Percentiles rank a stretch among this genome's conserved stretches.
These are phyloP conservation scores for Fusarium equiseti DNA, from an alignment of 2,329 filamentous ascomycete species.

Conservation along the genomic window DNA sequence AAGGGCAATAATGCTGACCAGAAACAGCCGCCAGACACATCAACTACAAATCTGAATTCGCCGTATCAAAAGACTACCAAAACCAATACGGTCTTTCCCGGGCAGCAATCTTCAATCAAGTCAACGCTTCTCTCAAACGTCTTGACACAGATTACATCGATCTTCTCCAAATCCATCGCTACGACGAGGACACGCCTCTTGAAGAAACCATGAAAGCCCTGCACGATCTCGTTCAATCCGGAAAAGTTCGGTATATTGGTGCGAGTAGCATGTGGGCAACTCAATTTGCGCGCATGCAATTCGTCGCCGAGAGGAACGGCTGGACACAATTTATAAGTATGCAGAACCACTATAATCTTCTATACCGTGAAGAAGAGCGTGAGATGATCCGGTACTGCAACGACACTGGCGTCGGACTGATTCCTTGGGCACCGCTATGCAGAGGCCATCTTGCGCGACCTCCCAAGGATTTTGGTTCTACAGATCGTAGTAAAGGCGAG, in stretches of 20 bases:
- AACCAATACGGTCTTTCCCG: conserved; percentile 41
- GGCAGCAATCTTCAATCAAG: conserved; percentile 37
- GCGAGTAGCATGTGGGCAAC: conserved; percentile 60
- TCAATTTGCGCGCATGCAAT: conserved; percentile 63
- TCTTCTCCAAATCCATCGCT: conserved; percentile 65
- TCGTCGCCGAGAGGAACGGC: conserved; percentile 63
- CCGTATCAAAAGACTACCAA: conserved; percentile 37
- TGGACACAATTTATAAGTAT: conserved; percentile 70
- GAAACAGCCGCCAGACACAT: conserved; percentile 21
- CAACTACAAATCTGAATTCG: conserved; percentile 21
- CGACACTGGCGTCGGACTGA: conserved; percentile 44
- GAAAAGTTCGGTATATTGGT: conserved; percentile 68
- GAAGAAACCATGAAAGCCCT: conserved; percentile 70
- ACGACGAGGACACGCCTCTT: conserved; percentile 57
- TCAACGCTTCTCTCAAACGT: conserved; percentile 37
- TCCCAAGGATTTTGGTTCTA: conserved; percentile 19
- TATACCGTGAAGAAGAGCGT: conserved; percentile 70
- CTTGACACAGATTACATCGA: conserved; percentile 61
- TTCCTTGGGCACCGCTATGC: conserved; percentile 41
- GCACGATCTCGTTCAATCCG: conserved; percentile 66
- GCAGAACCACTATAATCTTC: conserved; percentile 67
- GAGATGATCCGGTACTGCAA: conserved; percentile 59
- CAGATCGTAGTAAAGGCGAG: conserved; percentile 30
- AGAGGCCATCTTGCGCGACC: conserved; percentile 32
- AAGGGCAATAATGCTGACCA: too few species aligned